phyloP scores from a whole-genome alignment of 441 rosid species.

The Theobroma grandiflorum region DNA sequence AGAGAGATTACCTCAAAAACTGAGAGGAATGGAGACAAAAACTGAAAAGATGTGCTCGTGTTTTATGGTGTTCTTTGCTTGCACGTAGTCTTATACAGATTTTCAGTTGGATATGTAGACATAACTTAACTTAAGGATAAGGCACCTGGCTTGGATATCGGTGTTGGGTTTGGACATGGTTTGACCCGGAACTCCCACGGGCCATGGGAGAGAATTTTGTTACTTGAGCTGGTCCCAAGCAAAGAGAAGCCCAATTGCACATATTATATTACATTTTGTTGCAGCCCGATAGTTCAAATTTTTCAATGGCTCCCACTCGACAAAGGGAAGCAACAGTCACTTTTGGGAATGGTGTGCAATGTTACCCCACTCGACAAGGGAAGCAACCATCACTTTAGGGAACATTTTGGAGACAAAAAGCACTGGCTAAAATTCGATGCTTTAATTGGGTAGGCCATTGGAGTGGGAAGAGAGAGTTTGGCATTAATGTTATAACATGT shows the following conservation, averaged over 20 bases:
- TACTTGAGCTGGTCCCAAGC: background rate
- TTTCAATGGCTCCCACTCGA: background rate
- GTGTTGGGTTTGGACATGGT: background rate
- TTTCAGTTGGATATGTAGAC: conserved; percentile 8
- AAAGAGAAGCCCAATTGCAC: background rate
- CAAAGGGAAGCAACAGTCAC: no score
- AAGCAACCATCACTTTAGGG: conserved; percentile 7
- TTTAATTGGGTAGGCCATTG: conserved; percentile 5
- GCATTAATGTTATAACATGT: background rate
- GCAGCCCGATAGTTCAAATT: no score
- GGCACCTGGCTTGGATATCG: background rate
- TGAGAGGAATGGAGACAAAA: background rate
- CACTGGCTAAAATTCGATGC: conserved; percentile 8
- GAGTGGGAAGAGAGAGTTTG: background rate
- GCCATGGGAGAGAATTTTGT: no score
- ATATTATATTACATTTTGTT: no score
- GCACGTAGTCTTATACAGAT: background rate
- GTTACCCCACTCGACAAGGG: background rate
- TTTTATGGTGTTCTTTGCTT: conserved; percentile 10
- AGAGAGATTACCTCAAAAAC: conserved; percentile 22
- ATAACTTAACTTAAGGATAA: conserved; percentile 12
- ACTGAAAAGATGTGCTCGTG: background rate
- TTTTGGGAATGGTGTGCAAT: no score
- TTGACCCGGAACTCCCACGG: background rate
- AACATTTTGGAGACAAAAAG: background rate